Conservation (phyloP, 2,329 filamentous ascomycete species). For the Hysterium pulicare region DNA sequence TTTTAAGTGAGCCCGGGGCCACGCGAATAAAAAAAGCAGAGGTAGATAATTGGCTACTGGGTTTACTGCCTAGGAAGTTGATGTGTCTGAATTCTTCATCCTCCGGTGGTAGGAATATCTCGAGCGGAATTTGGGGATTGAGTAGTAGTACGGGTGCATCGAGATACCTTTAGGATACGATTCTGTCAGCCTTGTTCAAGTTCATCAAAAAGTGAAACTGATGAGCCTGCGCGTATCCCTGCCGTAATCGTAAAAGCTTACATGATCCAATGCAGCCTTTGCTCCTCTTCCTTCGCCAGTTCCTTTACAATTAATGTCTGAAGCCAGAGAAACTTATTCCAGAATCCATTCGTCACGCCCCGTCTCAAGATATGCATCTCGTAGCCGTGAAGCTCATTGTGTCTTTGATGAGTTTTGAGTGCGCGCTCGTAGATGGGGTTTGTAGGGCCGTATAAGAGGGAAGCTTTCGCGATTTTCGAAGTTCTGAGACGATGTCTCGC, state of each 20-base stretch:
- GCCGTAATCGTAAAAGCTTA: conserved; percentile 4
- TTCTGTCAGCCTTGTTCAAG: neutral
- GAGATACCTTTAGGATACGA: conserved; percentile 17
- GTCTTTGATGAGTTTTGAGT: conserved; percentile 32
- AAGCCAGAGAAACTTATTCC: conserved; percentile 34
- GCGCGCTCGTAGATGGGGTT: conserved; percentile 34
- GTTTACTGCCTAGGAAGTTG: conserved; percentile 23
- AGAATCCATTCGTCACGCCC: conserved; percentile 30
- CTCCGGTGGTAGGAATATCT: conserved; percentile 29
- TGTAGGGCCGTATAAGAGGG: conserved; percentile 9
- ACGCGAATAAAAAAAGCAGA: conserved; percentile 31
- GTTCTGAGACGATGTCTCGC: too few species aligned
- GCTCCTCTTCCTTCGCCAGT: conserved; percentile 19
- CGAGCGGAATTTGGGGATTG: conserved; percentile 26
- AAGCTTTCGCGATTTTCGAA: conserved; percentile 10
- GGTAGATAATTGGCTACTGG: conserved; percentile 19
- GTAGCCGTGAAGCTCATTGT: conserved; percentile 35
- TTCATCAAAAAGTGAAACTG: neutral
- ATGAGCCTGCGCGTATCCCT: neutral
- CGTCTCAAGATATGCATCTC: conserved; percentile 33
- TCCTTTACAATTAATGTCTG: conserved; percentile 22
- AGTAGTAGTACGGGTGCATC: conserved; percentile 25
- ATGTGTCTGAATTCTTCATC: conserved; percentile 14
- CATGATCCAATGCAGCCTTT: conserved; percentile 29
- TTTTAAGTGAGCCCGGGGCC: conserved; percentile 16